Evolutionary conservation across 169 alveolate species (phyloP).

Genomic region (Plasmodium cynomolgi): DNA sequence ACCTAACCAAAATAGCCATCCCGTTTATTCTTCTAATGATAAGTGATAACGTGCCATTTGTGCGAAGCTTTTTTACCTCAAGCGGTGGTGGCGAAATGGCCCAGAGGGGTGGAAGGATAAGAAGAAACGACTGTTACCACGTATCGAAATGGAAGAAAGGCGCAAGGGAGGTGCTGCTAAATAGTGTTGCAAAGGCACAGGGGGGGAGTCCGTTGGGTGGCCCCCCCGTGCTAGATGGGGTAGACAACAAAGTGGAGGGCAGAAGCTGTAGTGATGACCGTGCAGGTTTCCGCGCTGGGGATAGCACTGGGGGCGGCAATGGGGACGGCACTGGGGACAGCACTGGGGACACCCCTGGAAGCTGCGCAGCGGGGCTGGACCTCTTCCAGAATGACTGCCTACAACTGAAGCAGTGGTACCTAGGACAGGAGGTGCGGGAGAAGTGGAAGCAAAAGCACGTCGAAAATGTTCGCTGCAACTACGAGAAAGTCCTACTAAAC

Average conservation of each 20-base stretch:
- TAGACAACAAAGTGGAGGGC: background rate
- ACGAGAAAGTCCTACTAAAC: slow-evolving; percentile 56
- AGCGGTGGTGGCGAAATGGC: background rate
- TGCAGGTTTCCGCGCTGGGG: background rate
- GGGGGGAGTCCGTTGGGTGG: background rate
- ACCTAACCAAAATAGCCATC: slow-evolving; percentile 5
- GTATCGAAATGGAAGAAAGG: background rate
- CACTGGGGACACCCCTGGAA: background rate
- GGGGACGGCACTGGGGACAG: background rate
- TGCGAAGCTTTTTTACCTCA: background rate
- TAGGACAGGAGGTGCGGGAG: slow-evolving; percentile 26
- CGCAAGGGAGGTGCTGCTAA: background rate
- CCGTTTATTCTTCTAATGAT: slow-evolving; percentile 10
- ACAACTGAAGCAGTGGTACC: slow-evolving; percentile 72
- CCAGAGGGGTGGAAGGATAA: background rate
- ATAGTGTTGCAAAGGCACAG: background rate
- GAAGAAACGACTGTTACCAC: background rate
- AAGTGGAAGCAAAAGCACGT: slow-evolving; percentile 64
- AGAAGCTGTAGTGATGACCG: background rate
- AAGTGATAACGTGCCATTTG: background rate
- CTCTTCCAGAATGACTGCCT: slow-evolving; percentile 35
- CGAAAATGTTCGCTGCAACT: slow-evolving; percentile 52
- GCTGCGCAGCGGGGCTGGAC: background rate
- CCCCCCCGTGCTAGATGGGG: background rate
- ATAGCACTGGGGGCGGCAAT: background rate